A percentile compares a stretch with the other conserved stretches of the same genome.
Evolutionary conservation across 257 asterid species (phyloP).

Genomic region (Nicotiana noctiflora): DNA sequence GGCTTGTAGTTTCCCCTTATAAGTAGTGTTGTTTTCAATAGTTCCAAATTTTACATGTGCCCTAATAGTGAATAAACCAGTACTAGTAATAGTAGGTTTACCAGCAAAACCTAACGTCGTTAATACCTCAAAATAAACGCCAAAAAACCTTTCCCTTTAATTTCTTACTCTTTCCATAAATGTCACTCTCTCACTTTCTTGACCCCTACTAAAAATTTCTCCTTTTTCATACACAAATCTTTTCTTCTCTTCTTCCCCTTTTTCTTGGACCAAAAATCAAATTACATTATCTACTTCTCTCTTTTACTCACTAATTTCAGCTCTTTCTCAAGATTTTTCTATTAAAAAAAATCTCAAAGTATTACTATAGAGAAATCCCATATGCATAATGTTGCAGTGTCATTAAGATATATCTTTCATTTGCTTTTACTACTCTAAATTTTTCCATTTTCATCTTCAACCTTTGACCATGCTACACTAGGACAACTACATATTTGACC

Average conservation of each 20-base stretch:
- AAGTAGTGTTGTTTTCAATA: neutral
- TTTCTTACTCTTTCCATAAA: neutral
- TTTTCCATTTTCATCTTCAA: neutral
- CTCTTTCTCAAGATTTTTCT: neutral
- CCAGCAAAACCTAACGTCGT: neutral
- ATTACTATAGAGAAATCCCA: neutral
- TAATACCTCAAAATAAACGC: slow-evolving; percentile 5
- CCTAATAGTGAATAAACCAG: neutral
- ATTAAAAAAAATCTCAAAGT: neutral
- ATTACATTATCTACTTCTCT: neutral
- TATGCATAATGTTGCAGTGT: neutral
- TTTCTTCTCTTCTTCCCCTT: neutral
- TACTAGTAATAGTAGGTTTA: neutral
- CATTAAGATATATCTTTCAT: too few species aligned
- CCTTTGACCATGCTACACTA: neutral
- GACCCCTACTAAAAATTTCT: neutral
- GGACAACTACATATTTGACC: neutral
- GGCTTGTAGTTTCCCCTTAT: neutral
- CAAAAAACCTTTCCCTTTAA: neutral
- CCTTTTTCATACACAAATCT: neutral
- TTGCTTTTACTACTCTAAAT: neutral
- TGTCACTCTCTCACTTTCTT: neutral
- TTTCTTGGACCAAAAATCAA: neutral
- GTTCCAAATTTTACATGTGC: neutral
- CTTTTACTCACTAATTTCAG: neutral